Percentiles rank a stretch among this genome's conserved stretches.
Evolutionary conservation across 805 yeast genomes (phyloP).

Genomic region (Metschnikowia baotianmanensis): DNA sequence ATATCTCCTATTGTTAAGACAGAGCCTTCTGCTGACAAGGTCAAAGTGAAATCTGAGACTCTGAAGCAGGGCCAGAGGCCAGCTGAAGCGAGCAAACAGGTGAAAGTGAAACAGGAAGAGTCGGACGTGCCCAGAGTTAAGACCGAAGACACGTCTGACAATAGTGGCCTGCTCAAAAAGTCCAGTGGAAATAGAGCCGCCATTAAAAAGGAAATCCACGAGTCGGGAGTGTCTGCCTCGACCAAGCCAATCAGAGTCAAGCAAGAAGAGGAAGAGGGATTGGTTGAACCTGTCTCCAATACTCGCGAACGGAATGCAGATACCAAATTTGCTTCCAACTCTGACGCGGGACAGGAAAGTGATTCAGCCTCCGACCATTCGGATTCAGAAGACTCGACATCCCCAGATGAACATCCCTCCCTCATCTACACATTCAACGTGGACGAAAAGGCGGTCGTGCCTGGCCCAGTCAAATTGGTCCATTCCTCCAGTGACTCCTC

Average conservation of each 20-base stretch:
- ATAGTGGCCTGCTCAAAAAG: too few species aligned
- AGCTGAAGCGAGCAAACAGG: neutral
- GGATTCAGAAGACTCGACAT: constrained; percentile 2
- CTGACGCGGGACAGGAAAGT: too few species aligned
- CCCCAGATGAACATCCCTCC: constrained; percentile 4
- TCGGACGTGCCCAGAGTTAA: too few species aligned
- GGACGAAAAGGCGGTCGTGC: constrained; percentile 8
- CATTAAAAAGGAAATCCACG: neutral
- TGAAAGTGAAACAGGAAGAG: neutral
- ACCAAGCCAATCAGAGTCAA: neutral
- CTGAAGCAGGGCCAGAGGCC: neutral
- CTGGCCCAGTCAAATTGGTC: constrained; percentile 14
- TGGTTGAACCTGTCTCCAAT: neutral
- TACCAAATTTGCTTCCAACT: too few species aligned
- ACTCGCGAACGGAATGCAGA: too few species aligned
- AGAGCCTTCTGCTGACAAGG: neutral
- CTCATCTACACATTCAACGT: constrained; percentile 9
- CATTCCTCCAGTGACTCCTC: constrained; percentile 3
- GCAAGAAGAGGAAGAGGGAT: neutral
- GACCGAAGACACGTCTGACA: too few species aligned
- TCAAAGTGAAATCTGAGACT: neutral
- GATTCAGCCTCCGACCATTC: neutral
- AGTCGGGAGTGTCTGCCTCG: neutral
- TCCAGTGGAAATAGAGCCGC: too few species aligned
- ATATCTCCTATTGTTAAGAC: neutral